phyloP scores from a whole-genome alignment of 495 filamentous ascomycete species.

The Aspergillus steynii region DNA sequence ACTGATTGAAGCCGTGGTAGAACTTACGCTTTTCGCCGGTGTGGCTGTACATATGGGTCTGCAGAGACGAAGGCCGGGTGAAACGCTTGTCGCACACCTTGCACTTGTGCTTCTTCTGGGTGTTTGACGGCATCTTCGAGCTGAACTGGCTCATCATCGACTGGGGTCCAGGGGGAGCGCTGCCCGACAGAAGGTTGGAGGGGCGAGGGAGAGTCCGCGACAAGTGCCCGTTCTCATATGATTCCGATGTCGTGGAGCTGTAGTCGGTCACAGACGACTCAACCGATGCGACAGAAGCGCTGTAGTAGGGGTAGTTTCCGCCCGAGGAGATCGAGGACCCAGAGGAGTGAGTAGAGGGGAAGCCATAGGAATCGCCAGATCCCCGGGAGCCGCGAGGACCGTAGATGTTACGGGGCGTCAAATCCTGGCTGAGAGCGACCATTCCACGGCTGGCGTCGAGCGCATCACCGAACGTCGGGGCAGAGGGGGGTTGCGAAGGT shows the following conservation, averaged over 20 bases:
- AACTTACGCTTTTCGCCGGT: conserved; percentile 98
- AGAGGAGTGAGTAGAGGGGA: conserved; percentile 87
- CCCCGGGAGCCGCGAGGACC: conserved; percentile 65
- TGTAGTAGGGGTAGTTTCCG: conserved; percentile 71
- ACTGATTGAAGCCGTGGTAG: conserved; percentile 1
- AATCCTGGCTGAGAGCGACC: conserved; percentile 87
- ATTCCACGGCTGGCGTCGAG: conserved; percentile 88
- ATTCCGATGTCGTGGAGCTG: conserved; percentile 80
- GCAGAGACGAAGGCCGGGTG: conserved; percentile 91
- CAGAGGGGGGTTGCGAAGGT: conserved; percentile 33
- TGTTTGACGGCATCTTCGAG: conserved; percentile 92
- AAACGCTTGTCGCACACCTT: conserved; percentile 99
- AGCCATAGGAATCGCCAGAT: conserved; percentile 90
- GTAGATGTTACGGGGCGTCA: conserved; percentile 85
- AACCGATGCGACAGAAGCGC: conserved; percentile 72
- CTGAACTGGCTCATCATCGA: conserved; percentile 99
- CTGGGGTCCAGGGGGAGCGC: conserved; percentile 78
- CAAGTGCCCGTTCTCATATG: conserved; percentile 69
- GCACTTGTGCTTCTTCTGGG: conserved; percentile 99
- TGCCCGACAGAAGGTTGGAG: conserved; percentile 62
- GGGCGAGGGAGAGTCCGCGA: conserved; percentile 85
- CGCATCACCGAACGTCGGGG: conserved; percentile 60
- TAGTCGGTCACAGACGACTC: conserved; percentile 96
- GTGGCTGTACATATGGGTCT: conserved; percentile 99
- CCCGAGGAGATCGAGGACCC: conserved; percentile 92